phyloP scores from a whole-genome alignment of 75 land plant genomes.

The Pseudotsuga menziesii region DNA sequence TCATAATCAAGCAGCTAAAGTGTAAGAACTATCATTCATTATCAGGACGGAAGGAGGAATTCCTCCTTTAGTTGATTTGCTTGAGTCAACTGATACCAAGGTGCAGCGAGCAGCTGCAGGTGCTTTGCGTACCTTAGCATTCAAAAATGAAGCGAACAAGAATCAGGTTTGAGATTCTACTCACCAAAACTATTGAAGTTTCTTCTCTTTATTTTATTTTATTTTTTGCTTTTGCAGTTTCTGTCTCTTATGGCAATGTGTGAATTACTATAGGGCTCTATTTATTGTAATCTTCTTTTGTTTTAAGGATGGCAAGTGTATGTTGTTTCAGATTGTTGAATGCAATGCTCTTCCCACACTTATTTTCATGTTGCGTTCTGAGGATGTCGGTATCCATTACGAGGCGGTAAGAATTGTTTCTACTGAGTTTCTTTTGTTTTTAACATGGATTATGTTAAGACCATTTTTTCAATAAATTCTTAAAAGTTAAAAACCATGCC shows the following conservation, averaged over 20 bases:
- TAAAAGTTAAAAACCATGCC: no score
- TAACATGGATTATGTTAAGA: neutral
- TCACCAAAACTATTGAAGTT: neutral
- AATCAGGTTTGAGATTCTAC: conserved; percentile 54
- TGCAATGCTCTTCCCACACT: conserved; percentile 92
- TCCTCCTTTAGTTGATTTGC: conserved; percentile 90
- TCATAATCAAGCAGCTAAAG: neutral
- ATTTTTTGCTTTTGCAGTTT: neutral
- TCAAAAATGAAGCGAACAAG: conserved; percentile 98
- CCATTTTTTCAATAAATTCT: neutral
- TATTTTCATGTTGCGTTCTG: conserved; percentile 91
- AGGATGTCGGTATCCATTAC: conserved; percentile 83
- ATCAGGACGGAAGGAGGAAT: conserved; percentile 92
- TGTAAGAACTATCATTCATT: neutral
- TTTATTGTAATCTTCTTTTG: neutral
- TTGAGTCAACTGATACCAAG: conserved; percentile 72
- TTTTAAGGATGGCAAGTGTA: neutral
- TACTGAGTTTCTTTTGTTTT: neutral
- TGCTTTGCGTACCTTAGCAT: conserved; percentile 91
- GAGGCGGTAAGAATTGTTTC: conserved; percentile 71
- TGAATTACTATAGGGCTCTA: neutral
- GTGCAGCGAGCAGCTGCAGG: conserved; percentile 97
- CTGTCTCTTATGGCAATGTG: neutral
- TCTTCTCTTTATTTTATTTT: conserved; percentile 9
- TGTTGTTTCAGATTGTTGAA: conserved; percentile 82